Base-by-base conservation (phyloP, 1,139 yeast species). In the Petasospora rhodanensis region DNA sequence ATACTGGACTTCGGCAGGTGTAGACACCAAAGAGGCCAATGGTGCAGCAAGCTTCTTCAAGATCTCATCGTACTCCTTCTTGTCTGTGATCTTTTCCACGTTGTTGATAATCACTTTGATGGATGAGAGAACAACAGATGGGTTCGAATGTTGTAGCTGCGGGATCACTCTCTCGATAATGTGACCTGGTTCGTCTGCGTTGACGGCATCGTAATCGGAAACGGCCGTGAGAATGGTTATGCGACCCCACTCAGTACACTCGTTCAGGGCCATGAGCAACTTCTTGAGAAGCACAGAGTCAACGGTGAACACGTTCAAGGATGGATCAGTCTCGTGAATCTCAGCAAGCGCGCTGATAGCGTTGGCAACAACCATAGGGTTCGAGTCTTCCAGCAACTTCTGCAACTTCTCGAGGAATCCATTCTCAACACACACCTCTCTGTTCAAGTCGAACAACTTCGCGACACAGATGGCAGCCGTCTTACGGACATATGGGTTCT, bases 201-300 rank as follows among this genome's bases (percentile, higher is more conserved):
- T 73, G 3, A 51, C 45, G 1, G 84, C 66, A 4, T 73, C 60
- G 56, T 81, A 91, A 31, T 82, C 89, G 8, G 86, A 70, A 45
- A 93, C 63, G 2, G 96, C 87, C 2, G 85, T 75, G 44, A 93
- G 68, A 29, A 93, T 84, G 3, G 96, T 79, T 46, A 91, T 83
- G 53, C 98, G 74, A 6, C 98, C 98, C 99, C 99, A 93, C 62
- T 93, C 99, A 1, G 97, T 89, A 61, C 97, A 91, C 61, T 93
- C 99, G 58, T 89, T 89, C 46, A 93, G 68, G 18, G 96, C 95
- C 46, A 78, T 68, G 41, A 93, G 66, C 41, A 91, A 70, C 55
- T 73, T 80, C 45, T 76, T 76, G 36, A 83, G 67, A 31, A 29
- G 72, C 55, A 12, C 32, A 49, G 59, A 62, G 39, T 43, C 66